Conservation (phyloP, 2,329 filamentous ascomycete species). For the Colletotrichum scovillei region DNA sequence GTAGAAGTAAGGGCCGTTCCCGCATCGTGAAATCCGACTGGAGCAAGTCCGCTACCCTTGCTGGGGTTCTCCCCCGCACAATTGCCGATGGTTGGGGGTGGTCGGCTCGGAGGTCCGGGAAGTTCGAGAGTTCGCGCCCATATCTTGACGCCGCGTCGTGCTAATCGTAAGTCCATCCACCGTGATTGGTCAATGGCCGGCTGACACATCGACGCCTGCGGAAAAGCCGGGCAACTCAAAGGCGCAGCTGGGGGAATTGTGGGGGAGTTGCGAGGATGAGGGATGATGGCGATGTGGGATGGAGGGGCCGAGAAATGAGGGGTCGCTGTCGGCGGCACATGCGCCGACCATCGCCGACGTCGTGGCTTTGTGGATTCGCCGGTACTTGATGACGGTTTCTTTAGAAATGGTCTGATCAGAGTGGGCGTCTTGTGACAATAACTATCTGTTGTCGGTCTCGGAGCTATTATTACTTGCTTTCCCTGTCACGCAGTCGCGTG, state of each 20-base stretch:
- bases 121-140: not conserved
- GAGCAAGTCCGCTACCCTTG: not conserved
- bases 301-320: slow-evolving; percentile 25
- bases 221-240: not conserved
- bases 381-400: slow-evolving; percentile 8
- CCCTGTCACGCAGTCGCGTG: not conserved
- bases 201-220: not conserved
- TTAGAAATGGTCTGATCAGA: not conserved
- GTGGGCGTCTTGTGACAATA: not conserved
- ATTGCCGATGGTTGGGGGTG: slow-evolving; percentile 12
- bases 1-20: not conserved
- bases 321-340: slow-evolving; percentile 21
- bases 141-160: slow-evolving; percentile 8
- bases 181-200: not conserved
- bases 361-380: not conserved
- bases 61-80: slow-evolving; percentile 11
- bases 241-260: not conserved
- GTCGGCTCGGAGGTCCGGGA: slow-evolving; percentile 31
- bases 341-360: slow-evolving; percentile 18
- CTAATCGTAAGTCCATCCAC: not conserved
- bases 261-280: slow-evolving; percentile 10
- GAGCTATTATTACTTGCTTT: not conserved
- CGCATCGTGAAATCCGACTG: slow-evolving; percentile 23
- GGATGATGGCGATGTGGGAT: not conserved
- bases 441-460: not conserved